phyloP scores from a whole-genome alignment of 345 rosid genomes.

The rapeseed (Brassica napus) region Da-Ae NC_063447.1:59290501-59291000 shows the following conservation, averaged over 20 bases:
- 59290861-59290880: slow-evolving; percentile 41
- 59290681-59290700: background rate
- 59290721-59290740: background rate
- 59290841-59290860: slow-evolving; percentile 61
- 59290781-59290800: background rate
- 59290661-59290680: background rate
- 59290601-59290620: background rate
- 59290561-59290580: background rate
- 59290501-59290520: background rate
- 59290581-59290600: background rate
- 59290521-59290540: background rate
- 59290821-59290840: slow-evolving; percentile 62
- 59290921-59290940: slow-evolving; percentile 43
- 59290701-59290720: background rate
- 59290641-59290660: background rate
- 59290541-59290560: background rate
- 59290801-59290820: background rate
- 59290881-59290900: slow-evolving; percentile 49
- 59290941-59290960: slow-evolving; percentile 51
- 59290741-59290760: too few relatives aligned
- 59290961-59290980: slow-evolving; percentile 48
- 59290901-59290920: slow-evolving; percentile 51
- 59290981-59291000: slow-evolving; percentile 46
- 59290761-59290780: background rate
- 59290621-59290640: background rate